Evolutionary conservation across 805 yeast species (phyloP), one percentile per base, ranked within the genome.

Genomic region (Monosporozyma unispora): DNA sequence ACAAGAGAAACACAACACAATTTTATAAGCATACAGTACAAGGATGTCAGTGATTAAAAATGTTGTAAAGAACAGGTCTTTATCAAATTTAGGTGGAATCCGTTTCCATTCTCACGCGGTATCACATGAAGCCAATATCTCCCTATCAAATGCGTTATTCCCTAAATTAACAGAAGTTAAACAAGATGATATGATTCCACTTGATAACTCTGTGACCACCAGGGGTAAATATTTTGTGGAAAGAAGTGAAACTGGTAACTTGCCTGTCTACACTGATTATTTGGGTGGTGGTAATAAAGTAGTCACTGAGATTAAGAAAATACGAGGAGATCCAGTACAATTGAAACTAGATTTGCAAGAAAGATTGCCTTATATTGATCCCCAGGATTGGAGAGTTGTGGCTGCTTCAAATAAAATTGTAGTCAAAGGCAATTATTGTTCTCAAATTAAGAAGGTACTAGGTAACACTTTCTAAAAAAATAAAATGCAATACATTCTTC

Each of bases 241-340:
- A 41, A 80, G 84, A 63, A 74, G 87, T 7, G 67, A 75, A 14
- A 72, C 70, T 44, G 88, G 91, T 4, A 80, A 84, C 61, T 72
- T 89, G 62, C 96, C 96, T n/a, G 85, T 88, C 1, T 88, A 88
- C 68, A 72, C 77, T 48, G 87, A 84, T 53, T 66, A 73, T 53
- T 86, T 81, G 62, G 52, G 55, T 23, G 78, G 79, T 52, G 78
- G 81, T 22, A 81, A 80, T 52, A 71, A 72, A 12, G 68, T 74
- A n/a, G 76, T 77, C 58, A 88, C 96, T 0, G 89, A 87, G 60
- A 73, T 88, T 25, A 80, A 85, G 62, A 78, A 79, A 52, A 74
- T 88, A 46, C 69, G 74, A 51, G 96, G 96, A 5, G 82, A 84
- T 63, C 71, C 80, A 12, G 64, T 73, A 5, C 81, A 77, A 50